Evolutionary conservation across 345 rosid species (phyloP), one percentile per base, ranked within the genome.

Genomic region (Draba incana): DNA sequence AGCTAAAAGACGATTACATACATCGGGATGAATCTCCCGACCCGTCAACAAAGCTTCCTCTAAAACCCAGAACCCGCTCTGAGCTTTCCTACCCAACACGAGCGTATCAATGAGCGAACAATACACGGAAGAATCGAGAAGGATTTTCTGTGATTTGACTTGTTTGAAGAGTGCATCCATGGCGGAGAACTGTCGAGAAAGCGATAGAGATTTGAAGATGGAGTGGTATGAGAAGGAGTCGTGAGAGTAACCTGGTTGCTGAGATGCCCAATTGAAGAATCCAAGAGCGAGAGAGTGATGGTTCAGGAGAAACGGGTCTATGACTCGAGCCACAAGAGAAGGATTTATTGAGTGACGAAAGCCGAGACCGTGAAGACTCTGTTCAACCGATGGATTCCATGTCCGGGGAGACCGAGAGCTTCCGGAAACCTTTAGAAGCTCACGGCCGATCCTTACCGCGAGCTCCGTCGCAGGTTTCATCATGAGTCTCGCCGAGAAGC

Each of bases 221-320:
- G 98, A 85, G n/a, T 81, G 82, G 67, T 88, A 92, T 10, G 92
- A 81, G 59, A 82, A 14, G 0, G 92, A 74, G 48, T 79, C 84
- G 72, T 92, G 98, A 6, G 80, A 31, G 76, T 83, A 92, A 46
- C 85, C 84, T 9, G 98, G 96, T 53, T 90, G 95, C 76, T 90
- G 92, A 20, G 93, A 79, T 4, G 93, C 87, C 98, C 98, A 92
- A 71, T 90, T 79, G 88, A 92, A 92, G 81, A 92, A 88, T 44
- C 97, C 95, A 15, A 92, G 89, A 31, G 98, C 90, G 14, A 92
- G 90, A 0, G 92, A 84, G 63, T 82, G 86, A 58, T 90, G 90
- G 46, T 71, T 68, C 27, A 82, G 77, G 73, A 88, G 96, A 43
- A 75, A 81, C 1, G 92, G 88, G 78, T 92, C 96, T 67, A 92